A percentile compares a stretch with the other conserved stretches of the same genome.
These are phyloP conservation scores for Chrysoporthe deuterocubensis DNA, from an alignment of 2,329 filamentous ascomycete species.

Conservation along the genomic window DNA sequence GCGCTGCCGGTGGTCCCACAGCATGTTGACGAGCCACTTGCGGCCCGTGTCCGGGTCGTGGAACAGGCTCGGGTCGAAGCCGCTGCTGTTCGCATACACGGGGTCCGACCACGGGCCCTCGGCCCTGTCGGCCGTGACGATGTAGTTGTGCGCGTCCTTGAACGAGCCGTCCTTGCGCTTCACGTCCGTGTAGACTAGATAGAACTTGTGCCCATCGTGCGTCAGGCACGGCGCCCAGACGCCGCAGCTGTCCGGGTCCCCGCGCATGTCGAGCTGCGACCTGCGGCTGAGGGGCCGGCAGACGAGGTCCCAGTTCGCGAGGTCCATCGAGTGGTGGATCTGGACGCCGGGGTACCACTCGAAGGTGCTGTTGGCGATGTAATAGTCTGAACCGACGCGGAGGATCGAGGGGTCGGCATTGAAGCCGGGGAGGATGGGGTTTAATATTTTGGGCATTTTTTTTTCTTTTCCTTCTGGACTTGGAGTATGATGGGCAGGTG, in stretches of 20 bases:
- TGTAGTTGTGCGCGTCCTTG: conserved; percentile 68
- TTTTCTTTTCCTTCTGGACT: not conserved
- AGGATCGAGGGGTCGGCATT: conserved; percentile 60
- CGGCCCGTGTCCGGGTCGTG: conserved; percentile 56
- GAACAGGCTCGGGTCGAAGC: conserved; percentile 65
- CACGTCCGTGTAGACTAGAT: conserved; percentile 68
- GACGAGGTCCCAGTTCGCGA: conserved; percentile 56
- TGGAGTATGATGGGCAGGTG: too few relatives aligned
- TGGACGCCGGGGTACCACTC: conserved; percentile 61
- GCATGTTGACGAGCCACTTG: conserved; percentile 63
- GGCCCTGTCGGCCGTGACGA: conserved; percentile 57
- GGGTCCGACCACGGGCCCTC: conserved; percentile 67
- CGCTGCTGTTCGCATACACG: conserved; percentile 59
- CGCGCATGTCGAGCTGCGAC: conserved; percentile 59
- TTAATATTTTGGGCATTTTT: conserved; percentile 53
- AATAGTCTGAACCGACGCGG: conserved; percentile 56
- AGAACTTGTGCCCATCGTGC: conserved; percentile 64
- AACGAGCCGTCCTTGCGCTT: conserved; percentile 70
- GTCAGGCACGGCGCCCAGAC: conserved; percentile 69
- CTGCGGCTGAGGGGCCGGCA: conserved; percentile 53
- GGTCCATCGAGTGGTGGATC: conserved; percentile 57
- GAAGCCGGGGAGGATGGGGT: conserved; percentile 61
- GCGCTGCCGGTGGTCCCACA: conserved; percentile 57
- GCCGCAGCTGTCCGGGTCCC: conserved; percentile 63
- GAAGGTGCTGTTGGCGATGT: conserved; percentile 60